A percentile compares a stretch with the other conserved stretches of the same genome.
Conservation (phyloP, 371 early-diverging fungal genomes). For the Mortierella sp. region DNA sequence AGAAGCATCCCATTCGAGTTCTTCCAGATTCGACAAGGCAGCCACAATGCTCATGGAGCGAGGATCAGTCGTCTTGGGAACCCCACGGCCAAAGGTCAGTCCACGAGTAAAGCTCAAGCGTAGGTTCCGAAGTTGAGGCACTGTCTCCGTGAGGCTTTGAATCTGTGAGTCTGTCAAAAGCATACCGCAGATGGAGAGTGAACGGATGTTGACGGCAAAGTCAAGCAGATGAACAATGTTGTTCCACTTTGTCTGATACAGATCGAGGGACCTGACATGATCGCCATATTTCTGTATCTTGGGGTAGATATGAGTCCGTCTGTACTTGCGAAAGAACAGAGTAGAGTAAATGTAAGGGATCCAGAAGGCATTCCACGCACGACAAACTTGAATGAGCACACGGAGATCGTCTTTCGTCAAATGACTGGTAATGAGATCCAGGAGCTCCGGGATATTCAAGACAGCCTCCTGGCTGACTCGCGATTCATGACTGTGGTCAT, state of each 20-base stretch:
- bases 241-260: not conserved
- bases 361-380: conserved; percentile 17
- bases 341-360: conserved; percentile 13
- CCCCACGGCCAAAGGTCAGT: no score
- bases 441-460: conserved; percentile 22
- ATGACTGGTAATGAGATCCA: conserved; percentile 7
- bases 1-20: not conserved
- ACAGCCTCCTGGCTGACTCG: not conserved
- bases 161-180: not conserved
- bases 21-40: conserved; percentile 6
- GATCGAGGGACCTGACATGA: not conserved
- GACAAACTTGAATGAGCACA: conserved; percentile 3
- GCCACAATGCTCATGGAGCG: not conserved
- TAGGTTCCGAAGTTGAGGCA: conserved; percentile 6
- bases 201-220: conserved; percentile 7
- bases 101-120: not conserved
- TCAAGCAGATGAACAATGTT: conserved; percentile 17
- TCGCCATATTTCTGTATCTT: conserved; percentile 10
- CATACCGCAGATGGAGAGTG: not conserved
- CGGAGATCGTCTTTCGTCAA: not conserved
- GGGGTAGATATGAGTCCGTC: conserved; percentile 9
- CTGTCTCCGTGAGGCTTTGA: not conserved
- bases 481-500: not conserved
- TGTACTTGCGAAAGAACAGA: conserved; percentile 6
- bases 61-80: not conserved